Conservation (phyloP, 768 basidiomycete genomes). For the Crepidotus variabilis region DNA sequence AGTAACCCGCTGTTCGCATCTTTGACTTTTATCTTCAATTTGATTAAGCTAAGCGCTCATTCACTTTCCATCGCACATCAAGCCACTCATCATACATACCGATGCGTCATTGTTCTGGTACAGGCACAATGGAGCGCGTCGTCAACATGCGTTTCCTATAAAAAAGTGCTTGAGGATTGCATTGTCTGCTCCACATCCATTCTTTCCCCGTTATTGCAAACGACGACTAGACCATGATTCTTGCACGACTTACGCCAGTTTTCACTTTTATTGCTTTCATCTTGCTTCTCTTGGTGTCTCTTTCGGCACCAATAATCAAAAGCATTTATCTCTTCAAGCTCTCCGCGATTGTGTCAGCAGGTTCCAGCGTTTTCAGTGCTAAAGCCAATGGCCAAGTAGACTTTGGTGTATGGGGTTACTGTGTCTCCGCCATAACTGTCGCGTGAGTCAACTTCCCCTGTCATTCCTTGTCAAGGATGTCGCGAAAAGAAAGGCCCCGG, state of each 20-base stretch:
- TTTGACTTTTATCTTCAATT: too few relatives aligned
- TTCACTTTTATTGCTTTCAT: constrained; percentile 52
- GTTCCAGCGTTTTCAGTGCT: constrained; percentile 28
- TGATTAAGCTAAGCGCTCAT: too few relatives aligned
- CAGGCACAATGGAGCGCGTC: constrained; percentile 12
- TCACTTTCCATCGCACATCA: too few relatives aligned
- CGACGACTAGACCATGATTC: constrained; percentile 20
- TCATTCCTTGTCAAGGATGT: too few relatives aligned
- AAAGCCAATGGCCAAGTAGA: constrained; percentile 34
- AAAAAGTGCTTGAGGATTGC: constrained; percentile 1
- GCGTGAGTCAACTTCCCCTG: constrained; percentile 28
- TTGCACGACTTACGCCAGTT: constrained; percentile 32
- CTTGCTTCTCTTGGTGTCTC: constrained; percentile 57
- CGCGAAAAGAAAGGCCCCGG: too few relatives aligned
- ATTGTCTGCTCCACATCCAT: not conserved
- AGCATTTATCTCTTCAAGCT: constrained; percentile 54
- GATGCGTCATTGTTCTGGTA: constrained; percentile 17
- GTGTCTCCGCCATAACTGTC: constrained; percentile 42
- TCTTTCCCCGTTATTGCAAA: constrained; percentile 4
- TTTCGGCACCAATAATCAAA: constrained; percentile 58
- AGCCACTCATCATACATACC: not conserved
- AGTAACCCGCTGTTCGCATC: too few relatives aligned
- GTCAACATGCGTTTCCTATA: constrained; percentile 4
- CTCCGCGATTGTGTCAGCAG: constrained; percentile 24
- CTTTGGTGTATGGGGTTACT: constrained; percentile 67